Evolutionary conservation across 192 early-diverging fungal genomes (phyloP).

Genomic region (Coemansia sp.): DNA sequence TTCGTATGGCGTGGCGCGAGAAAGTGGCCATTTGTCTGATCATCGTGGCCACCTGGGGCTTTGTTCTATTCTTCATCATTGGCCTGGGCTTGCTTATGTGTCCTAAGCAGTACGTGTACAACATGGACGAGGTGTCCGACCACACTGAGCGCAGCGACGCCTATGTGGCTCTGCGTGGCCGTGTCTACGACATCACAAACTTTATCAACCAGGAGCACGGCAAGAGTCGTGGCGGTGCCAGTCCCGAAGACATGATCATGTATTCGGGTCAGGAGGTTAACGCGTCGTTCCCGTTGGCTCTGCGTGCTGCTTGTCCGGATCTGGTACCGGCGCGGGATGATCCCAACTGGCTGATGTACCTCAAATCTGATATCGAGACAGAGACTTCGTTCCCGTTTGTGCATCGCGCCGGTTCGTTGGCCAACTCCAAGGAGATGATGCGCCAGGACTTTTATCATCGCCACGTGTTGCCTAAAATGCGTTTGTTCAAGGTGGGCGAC

Average conservation of each 20-base stretch:
- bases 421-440: constrained; percentile 42
- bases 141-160: constrained; percentile 57
- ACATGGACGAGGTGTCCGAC: constrained; percentile 60
- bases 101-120: constrained; percentile 71
- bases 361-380: constrained; percentile 25
- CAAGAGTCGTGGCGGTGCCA: constrained; percentile 26
- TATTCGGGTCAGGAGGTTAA: constrained; percentile 57
- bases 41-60: constrained; percentile 77
- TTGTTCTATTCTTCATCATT: constrained; percentile 87
- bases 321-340: constrained; percentile 38
- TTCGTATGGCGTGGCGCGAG: constrained; percentile 96
- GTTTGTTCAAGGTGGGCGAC: constrained; percentile 58
- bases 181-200: constrained; percentile 71
- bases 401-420: not conserved
- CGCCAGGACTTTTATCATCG: constrained; percentile 33
- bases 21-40: constrained; percentile 85
- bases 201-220: constrained; percentile 58
- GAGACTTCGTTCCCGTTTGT: not conserved
- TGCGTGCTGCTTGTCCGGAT: constrained; percentile 59
- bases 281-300: constrained; percentile 61
- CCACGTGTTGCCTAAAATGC: constrained; percentile 42
- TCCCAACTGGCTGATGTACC: constrained; percentile 35
- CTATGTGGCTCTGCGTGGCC: constrained; percentile 68
- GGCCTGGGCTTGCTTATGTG: constrained; percentile 73
- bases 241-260: constrained; percentile 48